Conservation (phyloP, 805 yeast species). For the Torulaspora indica region DNA sequence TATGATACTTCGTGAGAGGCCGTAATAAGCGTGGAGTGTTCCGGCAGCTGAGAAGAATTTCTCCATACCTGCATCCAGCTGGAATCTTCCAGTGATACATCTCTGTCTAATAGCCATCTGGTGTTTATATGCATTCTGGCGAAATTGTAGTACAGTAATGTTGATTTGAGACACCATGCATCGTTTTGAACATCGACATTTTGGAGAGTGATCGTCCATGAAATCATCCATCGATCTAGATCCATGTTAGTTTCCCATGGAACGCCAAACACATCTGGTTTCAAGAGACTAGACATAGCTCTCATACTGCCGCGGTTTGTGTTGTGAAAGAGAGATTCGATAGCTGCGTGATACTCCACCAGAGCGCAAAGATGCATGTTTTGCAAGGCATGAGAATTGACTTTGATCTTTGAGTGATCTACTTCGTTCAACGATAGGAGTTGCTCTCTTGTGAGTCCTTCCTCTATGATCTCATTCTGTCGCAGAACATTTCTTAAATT, state of each 20-base stretch:
- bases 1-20: conserved; percentile 45
- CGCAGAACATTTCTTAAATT: conserved; percentile 13
- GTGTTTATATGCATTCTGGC: conserved; percentile 70
- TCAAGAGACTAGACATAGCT: conserved; percentile 50
- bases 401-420: conserved; percentile 20
- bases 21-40: conserved; percentile 4
- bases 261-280: conserved; percentile 59
- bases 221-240: conserved; percentile 73
- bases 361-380: conserved; percentile 62
- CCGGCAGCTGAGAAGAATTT: conserved; percentile 1
- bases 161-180: conserved; percentile 65
- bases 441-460: conserved; percentile 18
- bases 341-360: conserved; percentile 65
- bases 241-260: conserved; percentile 65
- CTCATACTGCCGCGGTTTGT: conserved; percentile 24
- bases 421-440: conserved; percentile 23
- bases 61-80: conserved; percentile 14
- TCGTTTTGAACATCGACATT: conserved; percentile 47
- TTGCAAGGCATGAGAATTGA: conserved; percentile 28
- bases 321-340: conserved; percentile 47
- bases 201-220: conserved; percentile 66
- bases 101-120: conserved; percentile 16
- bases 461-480: conserved; percentile 10
- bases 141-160: conserved; percentile 64
- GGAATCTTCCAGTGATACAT: conserved; percentile 7